Percentiles rank a stretch among this genome's conserved stretches.
phyloP scores from a whole-genome alignment of 139 green algal genomes.

The Helicosporidium sp. region DNA sequence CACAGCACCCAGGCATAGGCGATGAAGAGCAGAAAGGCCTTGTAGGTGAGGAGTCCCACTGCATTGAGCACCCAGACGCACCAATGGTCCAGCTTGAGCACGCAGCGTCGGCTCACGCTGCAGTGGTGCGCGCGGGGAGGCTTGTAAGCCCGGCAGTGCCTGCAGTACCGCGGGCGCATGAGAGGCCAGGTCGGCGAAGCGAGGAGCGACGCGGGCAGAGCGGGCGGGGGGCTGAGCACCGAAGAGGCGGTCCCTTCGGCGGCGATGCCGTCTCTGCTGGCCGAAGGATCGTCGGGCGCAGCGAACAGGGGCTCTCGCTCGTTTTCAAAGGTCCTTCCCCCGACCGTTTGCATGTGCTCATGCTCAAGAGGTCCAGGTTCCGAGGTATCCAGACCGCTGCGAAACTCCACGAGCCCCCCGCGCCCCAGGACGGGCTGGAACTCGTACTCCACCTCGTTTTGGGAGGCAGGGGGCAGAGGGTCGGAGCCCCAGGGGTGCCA shows the following conservation, averaged over 20 bases:
- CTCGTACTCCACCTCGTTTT: too few relatives aligned
- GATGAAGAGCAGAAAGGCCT: constrained; percentile 86
- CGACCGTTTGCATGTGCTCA: too few relatives aligned
- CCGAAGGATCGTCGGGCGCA: background rate
- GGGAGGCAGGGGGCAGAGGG: too few relatives aligned
- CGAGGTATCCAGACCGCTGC: too few relatives aligned
- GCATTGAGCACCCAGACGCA: constrained; percentile 70
- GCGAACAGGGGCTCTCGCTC: too few relatives aligned
- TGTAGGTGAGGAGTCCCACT: constrained; percentile 88
- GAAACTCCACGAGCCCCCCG: too few relatives aligned
- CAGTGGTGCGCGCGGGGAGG: constrained; percentile 77
- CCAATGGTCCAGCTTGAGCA: constrained; percentile 82
- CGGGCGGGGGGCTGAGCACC: background rate
- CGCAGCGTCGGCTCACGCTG: constrained; percentile 61
- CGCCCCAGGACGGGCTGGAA: too few relatives aligned
- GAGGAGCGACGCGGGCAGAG: background rate
- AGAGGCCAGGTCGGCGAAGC: background rate
- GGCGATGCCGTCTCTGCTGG: constrained; percentile 2
- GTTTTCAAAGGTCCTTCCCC: too few relatives aligned
- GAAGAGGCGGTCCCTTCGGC: background rate
- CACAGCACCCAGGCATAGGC: constrained; percentile 38
- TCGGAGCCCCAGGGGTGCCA: constrained; percentile 81
- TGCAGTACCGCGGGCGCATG: constrained; percentile 23
- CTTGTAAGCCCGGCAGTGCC: constrained; percentile 62
- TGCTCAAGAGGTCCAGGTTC: too few relatives aligned